These are phyloP conservation scores for Hygrophoropsis aurantiaca DNA, from an alignment of 768 basidiomycete genomes.

Conservation along the genomic window DNA sequence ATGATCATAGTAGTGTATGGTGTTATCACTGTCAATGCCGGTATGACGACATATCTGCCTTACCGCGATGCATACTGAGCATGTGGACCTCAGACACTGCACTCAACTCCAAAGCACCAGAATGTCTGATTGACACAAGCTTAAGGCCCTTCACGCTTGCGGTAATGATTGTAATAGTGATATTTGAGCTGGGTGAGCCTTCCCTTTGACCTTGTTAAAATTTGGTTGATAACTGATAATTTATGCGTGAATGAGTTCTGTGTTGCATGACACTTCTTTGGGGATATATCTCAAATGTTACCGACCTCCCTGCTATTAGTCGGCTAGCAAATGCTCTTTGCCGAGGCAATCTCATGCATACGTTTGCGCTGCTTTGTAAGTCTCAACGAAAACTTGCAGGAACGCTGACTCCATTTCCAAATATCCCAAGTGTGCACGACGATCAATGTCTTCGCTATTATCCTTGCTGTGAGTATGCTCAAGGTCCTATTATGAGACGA, in stretches of 20 bases:
- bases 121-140: constrained; percentile 1
- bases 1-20: constrained; percentile 7
- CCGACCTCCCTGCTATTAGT: not conserved
- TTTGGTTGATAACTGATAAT: not conserved
- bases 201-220: not conserved
- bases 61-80: not conserved
- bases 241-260: constrained; percentile 1
- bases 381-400: not conserved
- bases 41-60: not conserved
- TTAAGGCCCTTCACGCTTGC: constrained; percentile 10
- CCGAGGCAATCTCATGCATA: constrained; percentile 10
- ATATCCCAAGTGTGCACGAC: constrained; percentile 3
- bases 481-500: not conserved
- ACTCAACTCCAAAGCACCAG: not conserved
- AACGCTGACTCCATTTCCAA: not conserved
- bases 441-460: constrained; percentile 8
- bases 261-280: constrained; percentile 3
- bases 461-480: constrained; percentile 6
- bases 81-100: no score
- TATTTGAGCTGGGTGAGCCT: constrained; percentile 9
- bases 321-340: not conserved
- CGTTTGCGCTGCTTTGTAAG: constrained; percentile 7
- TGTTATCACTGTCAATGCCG: constrained; percentile 3
- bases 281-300: not conserved
- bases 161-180: constrained; percentile 8